Conservation (phyloP, 2,329 filamentous ascomycete genomes). For the Fusarium pilosicola region DNA sequence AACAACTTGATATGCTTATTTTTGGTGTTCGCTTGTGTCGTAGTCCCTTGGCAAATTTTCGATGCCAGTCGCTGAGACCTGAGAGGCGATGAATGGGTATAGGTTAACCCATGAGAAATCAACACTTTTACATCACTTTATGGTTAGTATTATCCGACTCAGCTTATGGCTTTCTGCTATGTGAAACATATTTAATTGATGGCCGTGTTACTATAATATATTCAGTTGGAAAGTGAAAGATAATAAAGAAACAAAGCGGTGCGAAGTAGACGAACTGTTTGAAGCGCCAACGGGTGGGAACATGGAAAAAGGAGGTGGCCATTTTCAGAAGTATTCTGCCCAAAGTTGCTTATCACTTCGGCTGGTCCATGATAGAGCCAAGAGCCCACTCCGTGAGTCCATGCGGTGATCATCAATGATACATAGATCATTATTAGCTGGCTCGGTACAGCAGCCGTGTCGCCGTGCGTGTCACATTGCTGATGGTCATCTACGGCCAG, state of each 20-base stretch:
- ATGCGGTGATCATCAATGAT: slow-evolving; percentile 12
- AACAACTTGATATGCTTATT: slow-evolving; percentile 13
- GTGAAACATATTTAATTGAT: background rate
- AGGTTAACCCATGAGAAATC: background rate
- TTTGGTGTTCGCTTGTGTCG: background rate
- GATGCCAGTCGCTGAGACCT: background rate
- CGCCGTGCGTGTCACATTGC: background rate
- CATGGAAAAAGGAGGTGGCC: slow-evolving; percentile 37
- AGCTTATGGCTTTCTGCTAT: background rate
- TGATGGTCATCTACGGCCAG: background rate
- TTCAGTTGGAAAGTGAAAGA: background rate
- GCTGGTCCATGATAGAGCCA: background rate
- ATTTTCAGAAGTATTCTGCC: slow-evolving; percentile 4
- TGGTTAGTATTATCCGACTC: background rate
- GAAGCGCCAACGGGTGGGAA: slow-evolving; percentile 8
- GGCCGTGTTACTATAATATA: background rate
- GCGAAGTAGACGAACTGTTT: background rate
- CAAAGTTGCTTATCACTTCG: slow-evolving; percentile 3
- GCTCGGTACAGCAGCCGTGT: background rate
- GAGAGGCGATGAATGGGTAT: background rate
- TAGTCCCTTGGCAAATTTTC: background rate
- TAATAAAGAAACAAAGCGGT: slow-evolving; percentile 4
- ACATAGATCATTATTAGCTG: slow-evolving; percentile 13
- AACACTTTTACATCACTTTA: background rate
- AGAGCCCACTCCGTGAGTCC: background rate